Conservation (phyloP, 169 alveolate species). For the Cryptosporidium bovis region DNA sequence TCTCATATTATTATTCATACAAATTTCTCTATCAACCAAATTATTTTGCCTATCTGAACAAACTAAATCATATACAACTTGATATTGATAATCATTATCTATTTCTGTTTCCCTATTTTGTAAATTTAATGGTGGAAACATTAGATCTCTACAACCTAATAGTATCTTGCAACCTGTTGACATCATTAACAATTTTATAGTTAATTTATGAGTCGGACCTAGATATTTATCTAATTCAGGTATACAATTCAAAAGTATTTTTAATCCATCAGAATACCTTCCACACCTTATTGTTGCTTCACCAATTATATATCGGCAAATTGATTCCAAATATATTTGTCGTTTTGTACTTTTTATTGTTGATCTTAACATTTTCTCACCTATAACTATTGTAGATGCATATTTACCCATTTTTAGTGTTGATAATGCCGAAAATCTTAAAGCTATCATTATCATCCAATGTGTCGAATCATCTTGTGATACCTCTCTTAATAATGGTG, state of each 20-base stretch:
- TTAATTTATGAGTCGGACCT: slow-evolving; percentile 73
- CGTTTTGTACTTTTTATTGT: slow-evolving; percentile 45
- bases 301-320: slow-evolving; percentile 69
- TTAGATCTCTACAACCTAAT: slow-evolving; percentile 62
- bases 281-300: slow-evolving; percentile 74
- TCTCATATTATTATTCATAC: neutral
- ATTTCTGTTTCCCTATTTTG: slow-evolving; percentile 63
- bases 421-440: slow-evolving; percentile 61
- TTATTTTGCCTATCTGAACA: slow-evolving; percentile 31
- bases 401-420: slow-evolving; percentile 49
- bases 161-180: slow-evolving; percentile 68
- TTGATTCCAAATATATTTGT: slow-evolving; percentile 60
- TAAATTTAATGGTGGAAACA: slow-evolving; percentile 73
- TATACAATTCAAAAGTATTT: slow-evolving; percentile 50
- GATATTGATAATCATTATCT: slow-evolving; percentile 53
- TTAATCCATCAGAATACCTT: slow-evolving; percentile 51
- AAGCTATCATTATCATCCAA: slow-evolving; percentile 61
- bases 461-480: slow-evolving; percentile 43
- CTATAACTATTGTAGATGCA: slow-evolving; percentile 55
- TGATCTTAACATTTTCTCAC: slow-evolving; percentile 71
- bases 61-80: slow-evolving; percentile 67
- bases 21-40: slow-evolving; percentile 11
- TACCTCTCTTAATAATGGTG: slow-evolving; percentile 54
- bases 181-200: slow-evolving; percentile 64
- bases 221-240: slow-evolving; percentile 56